Conservation (phyloP, 2,329 filamentous ascomycete species). For the Shiraia sp. region DNA sequence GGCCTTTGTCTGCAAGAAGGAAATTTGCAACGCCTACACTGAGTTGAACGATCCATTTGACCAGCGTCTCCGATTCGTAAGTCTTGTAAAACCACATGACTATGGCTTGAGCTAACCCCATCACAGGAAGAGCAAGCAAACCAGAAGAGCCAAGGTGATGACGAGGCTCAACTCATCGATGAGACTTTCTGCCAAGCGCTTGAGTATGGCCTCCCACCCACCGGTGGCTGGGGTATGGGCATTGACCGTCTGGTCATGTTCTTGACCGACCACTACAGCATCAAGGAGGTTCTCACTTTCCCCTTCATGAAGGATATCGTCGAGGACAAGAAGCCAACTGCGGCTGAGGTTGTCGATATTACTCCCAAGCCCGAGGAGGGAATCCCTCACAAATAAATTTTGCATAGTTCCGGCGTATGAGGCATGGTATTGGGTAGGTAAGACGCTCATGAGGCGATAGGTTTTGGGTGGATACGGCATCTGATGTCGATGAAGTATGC, state of each 20-base stretch:
- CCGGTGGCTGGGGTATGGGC: constrained; percentile 94
- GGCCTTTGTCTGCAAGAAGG: constrained; percentile 95
- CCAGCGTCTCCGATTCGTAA: constrained; percentile 73
- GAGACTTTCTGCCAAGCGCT: constrained; percentile 92
- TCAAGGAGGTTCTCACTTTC: constrained; percentile 95
- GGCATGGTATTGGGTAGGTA: too few relatives aligned
- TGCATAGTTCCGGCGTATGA: too few relatives aligned
- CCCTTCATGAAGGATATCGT: constrained; percentile 88
- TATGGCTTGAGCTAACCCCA: constrained; percentile 5
- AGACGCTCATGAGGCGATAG: too few relatives aligned
- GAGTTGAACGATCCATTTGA: constrained; percentile 98
- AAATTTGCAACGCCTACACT: constrained; percentile 95
- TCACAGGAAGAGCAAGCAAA: constrained; percentile 77
- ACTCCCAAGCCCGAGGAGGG: too few relatives aligned
- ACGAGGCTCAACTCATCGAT: constrained; percentile 94
- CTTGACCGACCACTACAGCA: constrained; percentile 91
- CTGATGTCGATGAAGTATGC: too few relatives aligned
- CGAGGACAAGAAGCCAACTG: constrained; percentile 48
- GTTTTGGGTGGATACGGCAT: too few relatives aligned
- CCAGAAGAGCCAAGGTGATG: constrained; percentile 91
- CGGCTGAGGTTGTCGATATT: constrained; percentile 63
- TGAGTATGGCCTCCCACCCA: constrained; percentile 86
- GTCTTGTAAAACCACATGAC: neutral
- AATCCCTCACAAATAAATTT: too few relatives aligned
- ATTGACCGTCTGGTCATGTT: constrained; percentile 96